These are phyloP conservation scores for Coemansia erecta DNA, from an alignment of 192 early-diverging fungal genomes.

Conservation along the genomic window DNA sequence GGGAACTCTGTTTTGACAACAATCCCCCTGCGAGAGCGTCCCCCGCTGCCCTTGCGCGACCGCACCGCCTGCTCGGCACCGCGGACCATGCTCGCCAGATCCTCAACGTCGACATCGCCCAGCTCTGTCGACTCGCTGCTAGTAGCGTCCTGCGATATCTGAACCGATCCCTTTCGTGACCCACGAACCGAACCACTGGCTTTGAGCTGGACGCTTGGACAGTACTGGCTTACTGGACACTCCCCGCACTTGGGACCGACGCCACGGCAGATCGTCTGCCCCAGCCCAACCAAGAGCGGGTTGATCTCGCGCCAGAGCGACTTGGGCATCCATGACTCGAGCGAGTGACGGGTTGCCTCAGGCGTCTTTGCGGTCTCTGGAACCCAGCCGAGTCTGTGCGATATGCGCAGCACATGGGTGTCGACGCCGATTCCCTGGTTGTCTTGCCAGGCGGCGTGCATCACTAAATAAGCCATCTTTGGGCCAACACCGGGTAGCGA, in stretches of 20 bases:
- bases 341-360: slow-evolving; percentile 72
- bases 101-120: slow-evolving; percentile 44
- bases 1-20: slow-evolving; percentile 31
- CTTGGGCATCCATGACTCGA: slow-evolving; percentile 79
- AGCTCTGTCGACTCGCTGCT: slow-evolving; percentile 35
- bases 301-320: slow-evolving; percentile 88
- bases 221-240: slow-evolving; percentile 77
- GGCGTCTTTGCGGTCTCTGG: slow-evolving; percentile 70
- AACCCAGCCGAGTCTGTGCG: slow-evolving; percentile 87
- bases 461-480: slow-evolving; percentile 86
- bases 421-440: slow-evolving; percentile 95
- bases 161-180: slow-evolving; percentile 4
- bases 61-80: slow-evolving; percentile 47
- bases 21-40: slow-evolving; percentile 19
- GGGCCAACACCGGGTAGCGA: slow-evolving; percentile 89
- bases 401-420: slow-evolving; percentile 90
- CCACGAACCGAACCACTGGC: slow-evolving; percentile 5
- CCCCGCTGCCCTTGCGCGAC: slow-evolving; percentile 42
- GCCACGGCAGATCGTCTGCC: slow-evolving; percentile 78
- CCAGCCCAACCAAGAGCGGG: slow-evolving; percentile 86
- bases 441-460: slow-evolving; percentile 82
- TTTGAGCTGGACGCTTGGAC: slow-evolving; percentile 53
- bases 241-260: slow-evolving; percentile 69
- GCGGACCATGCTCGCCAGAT: slow-evolving; percentile 46
- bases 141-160: slow-evolving; percentile 17